Base-by-base conservation (phyloP, 2,329 filamentous ascomycete species). In the Ophiostoma novo-ulmi region DNA sequence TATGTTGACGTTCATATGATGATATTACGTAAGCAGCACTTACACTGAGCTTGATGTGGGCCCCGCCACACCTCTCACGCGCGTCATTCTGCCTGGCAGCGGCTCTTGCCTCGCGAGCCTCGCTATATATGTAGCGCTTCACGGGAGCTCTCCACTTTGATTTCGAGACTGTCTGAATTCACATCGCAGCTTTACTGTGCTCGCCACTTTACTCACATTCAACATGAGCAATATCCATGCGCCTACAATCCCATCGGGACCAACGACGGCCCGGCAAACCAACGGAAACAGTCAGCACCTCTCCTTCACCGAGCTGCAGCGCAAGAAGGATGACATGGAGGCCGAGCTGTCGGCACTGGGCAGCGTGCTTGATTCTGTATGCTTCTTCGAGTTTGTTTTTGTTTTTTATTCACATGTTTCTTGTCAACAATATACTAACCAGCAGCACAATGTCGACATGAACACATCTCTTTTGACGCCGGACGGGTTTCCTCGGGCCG, bases 401-500 rank as follows among this genome's bases (percentile, higher is more conserved):
- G 26, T 14, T n/a, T 79, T 70, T 52, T 38, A 22, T 26, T n/a
- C 39, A 2, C n/a, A 14, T 2, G 2, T n/a, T 7, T 14, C 3
- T 35, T 20, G n/a, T 22, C 14, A 66, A 58, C 39, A 70, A 38
- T 2, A 14, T 20, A 8, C 36, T 17, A n/a, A 44, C 36, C n/a
- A 13, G 39, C 76, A 97, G 94, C 94, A 98, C 83, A 89, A 91
- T 64, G 94, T 97, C 69, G 89, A 91, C 76, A 99, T 99, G 95
- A 89, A 90, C 76, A 97, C 95, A 8, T 85, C 88, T 71, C 87
- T 99, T 55, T 88, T 93, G 35, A 97, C 94, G 17, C 87, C 89
- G 73, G 95, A 98, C 80, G 95, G 95, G 67, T 99, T 92, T 78
- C 95, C 95, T 41, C 88, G 95, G 78, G 90, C 92, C 76, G 95